Evolutionary conservation across 768 basidiomycete species (phyloP), one percentile per base, ranked within the genome.

Genomic region (Thelephora ganbajun): DNA sequence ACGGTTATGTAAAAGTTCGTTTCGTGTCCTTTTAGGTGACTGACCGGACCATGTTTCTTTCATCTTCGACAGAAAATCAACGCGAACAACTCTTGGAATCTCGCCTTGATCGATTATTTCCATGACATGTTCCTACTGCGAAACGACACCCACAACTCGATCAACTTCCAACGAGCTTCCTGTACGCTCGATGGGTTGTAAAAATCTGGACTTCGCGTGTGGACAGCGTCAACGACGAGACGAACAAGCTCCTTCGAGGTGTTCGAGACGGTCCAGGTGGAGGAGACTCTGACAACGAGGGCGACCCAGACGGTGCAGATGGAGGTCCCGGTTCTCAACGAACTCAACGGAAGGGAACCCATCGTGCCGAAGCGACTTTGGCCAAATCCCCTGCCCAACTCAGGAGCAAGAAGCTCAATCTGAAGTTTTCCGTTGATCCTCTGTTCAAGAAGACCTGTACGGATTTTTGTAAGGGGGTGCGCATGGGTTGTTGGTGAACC

Each of bases 191-290:
- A 99, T 50, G 96, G 94, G 2, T 99, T 63, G 91, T 99, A 63
- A 99, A 98, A 68, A 97, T 99, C 52, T 99, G 93, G 92, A 98
- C 93, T 6, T 90, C 85, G 55, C 83, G 96, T 42, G 94, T 99
- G 35, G 96, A 99, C 63, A 88, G 84, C 51, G 92, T 98, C 33
- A 90, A 89, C 19, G 94, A 90, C 0, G 96, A 98, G 63, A 97
- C 93, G 0, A 91, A 91, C 22, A 97, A 96, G 61, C 73, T 99
- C 11, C 71, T 97, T 48, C 89, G 82, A 56, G 97, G 97, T 58
- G 76, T 99, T 20, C 74, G 77, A 1, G 76, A 73, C 35, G 26
- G 26, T 30, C 26, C 26, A 30, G 79, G 77, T 49, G 82, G 79
- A 14, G 69, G 72, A 44, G 72, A 70, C 26, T 72, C 68, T 9